phyloP scores from a whole-genome alignment of 2,329 filamentous ascomycete species.

The Fusarium lyarnte region DNA sequence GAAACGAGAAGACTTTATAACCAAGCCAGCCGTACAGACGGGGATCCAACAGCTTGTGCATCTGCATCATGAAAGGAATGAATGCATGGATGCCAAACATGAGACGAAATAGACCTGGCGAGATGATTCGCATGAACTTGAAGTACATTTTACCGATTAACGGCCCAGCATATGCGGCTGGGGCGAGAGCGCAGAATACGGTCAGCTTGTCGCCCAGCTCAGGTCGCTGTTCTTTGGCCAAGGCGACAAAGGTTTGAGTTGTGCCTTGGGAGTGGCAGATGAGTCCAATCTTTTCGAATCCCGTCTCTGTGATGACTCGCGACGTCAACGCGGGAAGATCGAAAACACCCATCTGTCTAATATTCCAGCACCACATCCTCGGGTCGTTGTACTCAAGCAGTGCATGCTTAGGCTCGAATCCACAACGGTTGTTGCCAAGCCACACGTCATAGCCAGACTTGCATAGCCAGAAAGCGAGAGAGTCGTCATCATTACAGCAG shows the following conservation, averaged over 20 bases:
- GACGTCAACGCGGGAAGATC: constrained; percentile 85
- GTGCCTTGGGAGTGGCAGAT: constrained; percentile 93
- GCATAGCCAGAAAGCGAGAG: constrained; percentile 89
- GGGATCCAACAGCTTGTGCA: constrained; percentile 74
- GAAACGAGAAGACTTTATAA: constrained; percentile 87
- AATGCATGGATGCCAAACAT: constrained; percentile 94
- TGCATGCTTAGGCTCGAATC: constrained; percentile 80
- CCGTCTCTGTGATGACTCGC: constrained; percentile 82
- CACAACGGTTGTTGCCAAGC: constrained; percentile 93
- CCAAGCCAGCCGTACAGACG: constrained; percentile 81
- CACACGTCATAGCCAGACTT: constrained; percentile 95
- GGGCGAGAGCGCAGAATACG: constrained; percentile 90
- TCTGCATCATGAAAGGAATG: constrained; percentile 91
- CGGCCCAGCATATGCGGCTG: constrained; percentile 88
- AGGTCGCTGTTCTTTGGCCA: constrained; percentile 89
- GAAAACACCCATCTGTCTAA: constrained; percentile 90
- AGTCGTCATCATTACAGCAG: constrained; percentile 89
- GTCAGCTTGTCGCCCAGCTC: constrained; percentile 84
- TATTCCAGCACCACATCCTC: constrained; percentile 97
- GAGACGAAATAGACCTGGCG: constrained; percentile 77
- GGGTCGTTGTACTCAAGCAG: constrained; percentile 78
- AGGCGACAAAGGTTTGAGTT: constrained; percentile 84
- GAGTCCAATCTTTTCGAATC: constrained; percentile 83
- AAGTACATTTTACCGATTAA: constrained; percentile 89
- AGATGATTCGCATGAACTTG: constrained; percentile 87